phyloP scores from a whole-genome alignment of 139 green algal species.

The Coelastrella sp. region DNA sequence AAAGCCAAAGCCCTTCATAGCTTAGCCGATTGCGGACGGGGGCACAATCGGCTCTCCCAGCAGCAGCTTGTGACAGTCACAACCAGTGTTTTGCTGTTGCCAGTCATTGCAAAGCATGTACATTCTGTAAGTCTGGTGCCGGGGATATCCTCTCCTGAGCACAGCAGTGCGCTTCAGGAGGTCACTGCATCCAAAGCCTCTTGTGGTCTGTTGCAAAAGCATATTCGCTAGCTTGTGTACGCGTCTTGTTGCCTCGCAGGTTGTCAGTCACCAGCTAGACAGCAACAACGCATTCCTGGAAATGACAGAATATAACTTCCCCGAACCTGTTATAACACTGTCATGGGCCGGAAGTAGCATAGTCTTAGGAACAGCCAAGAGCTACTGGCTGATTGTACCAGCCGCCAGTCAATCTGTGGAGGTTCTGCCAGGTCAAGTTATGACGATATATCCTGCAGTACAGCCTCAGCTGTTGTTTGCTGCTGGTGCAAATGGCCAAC shows the following conservation, averaged over 20 bases:
- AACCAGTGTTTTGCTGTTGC: too few species aligned
- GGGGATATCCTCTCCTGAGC: too few species aligned
- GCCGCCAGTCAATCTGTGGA: background rate
- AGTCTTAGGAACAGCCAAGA: constrained; percentile 43
- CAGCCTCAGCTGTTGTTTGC: constrained; percentile 52
- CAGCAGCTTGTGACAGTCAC: too few species aligned
- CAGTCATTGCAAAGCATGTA: too few species aligned
- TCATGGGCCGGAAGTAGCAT: constrained; percentile 58
- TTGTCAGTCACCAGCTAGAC: constrained; percentile 53
- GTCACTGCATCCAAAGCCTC: too few species aligned
- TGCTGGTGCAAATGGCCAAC: background rate
- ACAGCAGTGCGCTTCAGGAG: too few species aligned
- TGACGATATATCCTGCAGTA: constrained; percentile 54
- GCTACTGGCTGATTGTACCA: constrained; percentile 54
- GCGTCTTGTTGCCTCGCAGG: background rate
- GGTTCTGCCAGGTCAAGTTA: constrained; percentile 52
- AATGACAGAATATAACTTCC: constrained; percentile 62
- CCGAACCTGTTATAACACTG: constrained; percentile 53
- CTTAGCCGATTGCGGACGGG: too few species aligned
- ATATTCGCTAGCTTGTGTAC: background rate
- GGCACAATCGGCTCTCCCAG: too few species aligned
- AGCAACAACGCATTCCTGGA: constrained; percentile 65
- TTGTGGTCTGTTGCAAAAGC: too few species aligned
- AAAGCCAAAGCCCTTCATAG: too few species aligned
- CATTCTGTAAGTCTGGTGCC: too few species aligned